Percentiles rank a stretch among this genome's conserved stretches.
Conservation (phyloP, 2,329 filamentous ascomycete species). For the Colletotrichum phormii region DNA sequence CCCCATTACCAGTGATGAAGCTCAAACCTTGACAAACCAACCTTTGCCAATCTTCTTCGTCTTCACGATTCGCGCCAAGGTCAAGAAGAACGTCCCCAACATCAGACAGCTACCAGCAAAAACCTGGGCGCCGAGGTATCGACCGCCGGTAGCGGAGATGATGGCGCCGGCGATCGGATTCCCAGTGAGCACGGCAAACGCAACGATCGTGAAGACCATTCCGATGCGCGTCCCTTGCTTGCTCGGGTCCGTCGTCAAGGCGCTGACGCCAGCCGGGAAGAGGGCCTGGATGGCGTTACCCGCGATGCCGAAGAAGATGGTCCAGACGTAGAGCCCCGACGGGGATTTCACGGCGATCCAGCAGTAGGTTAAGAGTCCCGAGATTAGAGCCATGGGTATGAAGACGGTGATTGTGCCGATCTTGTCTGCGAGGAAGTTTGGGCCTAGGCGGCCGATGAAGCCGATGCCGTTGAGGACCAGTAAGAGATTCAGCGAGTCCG, state of each 20-base stretch:
- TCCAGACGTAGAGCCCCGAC: constrained; percentile 70
- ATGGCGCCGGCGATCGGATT: constrained; percentile 64
- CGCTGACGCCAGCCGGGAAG: constrained; percentile 72
- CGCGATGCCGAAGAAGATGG: constrained; percentile 71
- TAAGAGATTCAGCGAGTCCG: constrained; percentile 69
- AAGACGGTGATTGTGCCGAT: constrained; percentile 71
- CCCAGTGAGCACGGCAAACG: constrained; percentile 64
- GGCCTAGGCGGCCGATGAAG: constrained; percentile 66
- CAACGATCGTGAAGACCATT: constrained; percentile 68
- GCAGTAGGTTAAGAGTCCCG: constrained; percentile 58
- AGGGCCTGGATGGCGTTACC: constrained; percentile 74
- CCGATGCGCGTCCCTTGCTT: constrained; percentile 68
- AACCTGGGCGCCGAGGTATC: constrained; percentile 60
- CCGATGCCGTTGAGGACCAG: constrained; percentile 75
- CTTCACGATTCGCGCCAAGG: constrained; percentile 51
- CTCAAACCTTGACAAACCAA: constrained; percentile 54
- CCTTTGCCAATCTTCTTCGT: constrained; percentile 51
- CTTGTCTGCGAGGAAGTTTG: constrained; percentile 68
- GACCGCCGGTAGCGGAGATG: constrained; percentile 53
- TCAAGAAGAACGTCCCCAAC: constrained; percentile 53
- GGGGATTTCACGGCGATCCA: constrained; percentile 69
- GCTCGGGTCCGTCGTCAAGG: constrained; percentile 62
- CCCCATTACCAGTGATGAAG: too few relatives aligned
- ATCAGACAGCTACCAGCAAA: constrained; percentile 60
- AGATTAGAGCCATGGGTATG: constrained; percentile 56